Base-by-base conservation (phyloP, 2,329 filamentous ascomycete genomes). In the Coniosporium tulheliwenetii region DNA sequence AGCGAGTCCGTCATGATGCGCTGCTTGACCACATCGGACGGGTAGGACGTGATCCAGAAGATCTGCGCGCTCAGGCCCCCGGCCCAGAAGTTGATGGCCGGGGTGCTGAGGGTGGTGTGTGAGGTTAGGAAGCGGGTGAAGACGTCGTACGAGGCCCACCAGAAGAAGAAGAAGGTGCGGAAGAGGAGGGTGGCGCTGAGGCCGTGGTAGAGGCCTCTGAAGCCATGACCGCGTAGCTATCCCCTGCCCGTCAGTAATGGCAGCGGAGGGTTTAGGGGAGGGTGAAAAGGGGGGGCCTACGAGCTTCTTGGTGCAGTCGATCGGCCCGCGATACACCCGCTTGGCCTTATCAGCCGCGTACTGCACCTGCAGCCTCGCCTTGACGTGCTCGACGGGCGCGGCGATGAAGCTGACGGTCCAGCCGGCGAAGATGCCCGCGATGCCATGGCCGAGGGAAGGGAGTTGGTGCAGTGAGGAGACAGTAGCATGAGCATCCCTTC, bases 111-210 rank as follows among this genome's bases (percentile, higher is more conserved):
- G 10, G 51, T 61, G 2, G 87, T 94, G 51, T 77, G 67, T 13
- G 73, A 61, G 41, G 73, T 67, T 55, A 96, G 66, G 44, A 70
- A 63, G 15, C 75, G 70, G 5, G 84, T 83, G 50, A 96, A 72
- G 29, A 94, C 51, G 53, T 95, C 89, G 65, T 98, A 98, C 44
- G 78, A 82, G n/a, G 79, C 79, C 91, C 91, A 98, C 87, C 87
- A 96, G 66, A 81, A 91, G 71, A 94, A 95, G 70, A 98, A 98
- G 65, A 89, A 93, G 10, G 78, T 77, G 13, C 91, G 75, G 66
- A 96, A 96, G 38, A 96, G 61, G 38, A 96, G 66, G 0, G 91
- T 96, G 1, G 91, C 84, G 32, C 63, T 67, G 10, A 98, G 71
- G 0, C 91, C 91, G 56, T 85, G 86, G 60, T 89, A 98, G 7